phyloP scores from a whole-genome alignment of 2,329 filamentous ascomycete genomes.

The Talaromyces islandicus region DNA sequence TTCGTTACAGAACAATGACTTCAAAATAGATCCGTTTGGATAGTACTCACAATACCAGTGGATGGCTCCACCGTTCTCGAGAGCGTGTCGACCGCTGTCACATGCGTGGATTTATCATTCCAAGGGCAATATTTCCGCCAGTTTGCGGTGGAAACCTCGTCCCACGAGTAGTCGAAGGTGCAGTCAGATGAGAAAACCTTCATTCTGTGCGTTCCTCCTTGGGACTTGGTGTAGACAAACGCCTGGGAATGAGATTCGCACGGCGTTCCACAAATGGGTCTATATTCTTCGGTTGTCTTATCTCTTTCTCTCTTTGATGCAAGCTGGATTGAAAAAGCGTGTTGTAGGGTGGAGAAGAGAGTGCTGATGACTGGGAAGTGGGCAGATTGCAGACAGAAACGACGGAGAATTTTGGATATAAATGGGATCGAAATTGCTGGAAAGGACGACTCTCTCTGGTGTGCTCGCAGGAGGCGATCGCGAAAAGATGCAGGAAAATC shows the following conservation, averaged over 20 bases:
- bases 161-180: constrained; percentile 97
- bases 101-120: constrained; percentile 98
- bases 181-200: constrained; percentile 89
- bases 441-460: background rate
- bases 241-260: background rate
- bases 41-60: constrained; percentile 58
- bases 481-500: background rate
- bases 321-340: background rate
- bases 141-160: constrained; percentile 94
- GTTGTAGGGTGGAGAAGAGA: background rate
- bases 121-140: constrained; percentile 98
- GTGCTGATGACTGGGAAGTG: background rate
- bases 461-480: background rate
- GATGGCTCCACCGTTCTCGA: constrained; percentile 60
- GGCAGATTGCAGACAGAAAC: background rate
- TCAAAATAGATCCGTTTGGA: background rate
- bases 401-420: background rate
- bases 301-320: background rate
- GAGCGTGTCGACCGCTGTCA: constrained; percentile 90
- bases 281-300: background rate
- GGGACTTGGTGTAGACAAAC: background rate
- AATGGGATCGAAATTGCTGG: background rate
- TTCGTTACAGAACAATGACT: no score
- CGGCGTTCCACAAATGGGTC: background rate
- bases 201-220: constrained; percentile 49